Base-by-base conservation (phyloP, 768 basidiomycete species). In the Phanerochaete sordida region DNA sequence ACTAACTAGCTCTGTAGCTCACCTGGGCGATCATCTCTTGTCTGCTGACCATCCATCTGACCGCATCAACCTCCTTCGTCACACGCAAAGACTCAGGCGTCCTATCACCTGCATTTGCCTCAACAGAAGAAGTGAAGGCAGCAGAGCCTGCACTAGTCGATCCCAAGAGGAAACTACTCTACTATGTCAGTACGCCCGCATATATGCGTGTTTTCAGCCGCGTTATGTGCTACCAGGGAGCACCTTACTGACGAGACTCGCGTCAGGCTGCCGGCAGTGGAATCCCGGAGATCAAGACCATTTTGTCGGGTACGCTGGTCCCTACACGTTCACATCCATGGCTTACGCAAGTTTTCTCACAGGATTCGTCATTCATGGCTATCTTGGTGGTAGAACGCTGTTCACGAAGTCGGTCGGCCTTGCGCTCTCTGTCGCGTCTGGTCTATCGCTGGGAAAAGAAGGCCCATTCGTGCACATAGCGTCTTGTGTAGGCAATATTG, bases 321-420 rank as follows among this genome's bases (percentile, higher is more conserved):
- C 45, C 9, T 37, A 19, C 31, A 19, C 26, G 39, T 26, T 12
- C 21, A 13, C 56, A 43, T 55, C 24, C 43, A 37, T 58, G 58
- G 9, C 21, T 49, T 31, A 62, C 51, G 35, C 50, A 54, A 12
- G 59, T 56, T 47, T 63, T 58, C 2, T 43, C 19, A 12, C 60
- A 85, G 94, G 95, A 35, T 98, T 97, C 68, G 95, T 98, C 26
- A 97, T 99, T 58, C 93, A 97, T 62, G 97, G 97, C 19, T 99
- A 96, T 71, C 88, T 99, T 37, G 97, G 97, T 24, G 88, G 80
- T 26, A 87, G 94, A 61, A 92, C 90, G 0, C 75, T 99, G 48
- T 87, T 95, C 71, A 93, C 91, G 3, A 99, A 99, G 71, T 82
- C 90, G 6, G 80, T 96, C 24, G 96, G 95, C 12, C 74, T 99